phyloP scores from a whole-genome alignment of 306 rosid genomes.

The Vigna hirtella region DNA sequence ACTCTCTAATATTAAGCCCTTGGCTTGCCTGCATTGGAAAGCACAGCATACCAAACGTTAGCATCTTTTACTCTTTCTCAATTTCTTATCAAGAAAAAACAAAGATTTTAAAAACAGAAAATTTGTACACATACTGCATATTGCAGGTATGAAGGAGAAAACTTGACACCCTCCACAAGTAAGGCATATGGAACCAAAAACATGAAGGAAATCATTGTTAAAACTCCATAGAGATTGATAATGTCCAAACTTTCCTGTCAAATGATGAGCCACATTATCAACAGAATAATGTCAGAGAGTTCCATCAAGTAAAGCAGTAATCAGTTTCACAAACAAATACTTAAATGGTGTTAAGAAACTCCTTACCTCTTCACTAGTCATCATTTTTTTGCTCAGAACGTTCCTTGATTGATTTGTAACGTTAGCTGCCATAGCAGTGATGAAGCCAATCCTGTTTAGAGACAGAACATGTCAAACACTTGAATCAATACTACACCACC shows the following conservation, averaged over 20 bases:
- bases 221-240: constrained; percentile 73
- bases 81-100: constrained; percentile 8
- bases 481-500: constrained; percentile 30
- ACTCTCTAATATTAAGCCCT: constrained; percentile 68
- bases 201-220: constrained; percentile 75
- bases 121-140: constrained; percentile 55
- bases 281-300: constrained; percentile 27
- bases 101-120: neutral
- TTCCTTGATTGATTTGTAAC: constrained; percentile 79
- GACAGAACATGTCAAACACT: constrained; percentile 22
- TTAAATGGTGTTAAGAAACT: neutral
- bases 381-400: constrained; percentile 76
- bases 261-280: constrained; percentile 30
- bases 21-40: constrained; percentile 57
- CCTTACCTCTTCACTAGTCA: constrained; percentile 71
- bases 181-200: constrained; percentile 64
- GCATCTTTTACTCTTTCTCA: constrained; percentile 23
- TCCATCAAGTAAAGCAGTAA: constrained; percentile 1
- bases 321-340: neutral
- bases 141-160: constrained; percentile 70
- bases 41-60: constrained; percentile 3
- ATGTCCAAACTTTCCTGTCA: constrained; percentile 74
- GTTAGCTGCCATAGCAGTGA: constrained; percentile 82
- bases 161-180: constrained; percentile 71
- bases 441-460: constrained; percentile 75